phyloP scores from a whole-genome alignment of 192 early-diverging fungal species.

The Coemansia sp. region DNA sequence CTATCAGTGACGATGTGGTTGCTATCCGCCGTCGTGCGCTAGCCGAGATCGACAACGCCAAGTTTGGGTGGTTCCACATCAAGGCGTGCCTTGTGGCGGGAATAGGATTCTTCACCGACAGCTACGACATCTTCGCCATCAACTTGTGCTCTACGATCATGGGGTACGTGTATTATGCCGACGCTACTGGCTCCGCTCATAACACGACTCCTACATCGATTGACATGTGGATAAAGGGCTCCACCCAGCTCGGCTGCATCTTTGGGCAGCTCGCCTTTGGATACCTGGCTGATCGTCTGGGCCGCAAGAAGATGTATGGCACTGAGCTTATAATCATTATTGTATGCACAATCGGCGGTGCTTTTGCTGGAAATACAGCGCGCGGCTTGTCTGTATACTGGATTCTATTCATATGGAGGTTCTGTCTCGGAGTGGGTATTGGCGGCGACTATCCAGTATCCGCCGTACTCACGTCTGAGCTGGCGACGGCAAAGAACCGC shows the following conservation, averaged over 20 bases:
- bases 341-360: conserved; percentile 77
- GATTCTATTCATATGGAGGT: conserved; percentile 82
- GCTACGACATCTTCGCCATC: conserved; percentile 92
- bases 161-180: conserved; percentile 65
- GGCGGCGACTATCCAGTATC: conserved; percentile 95
- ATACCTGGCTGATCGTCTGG: conserved; percentile 81
- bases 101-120: conserved; percentile 88
- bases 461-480: conserved; percentile 92
- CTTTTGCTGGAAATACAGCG: conserved; percentile 66
- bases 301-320: conserved; percentile 92
- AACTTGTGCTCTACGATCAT: conserved; percentile 86
- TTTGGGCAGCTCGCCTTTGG: conserved; percentile 91
- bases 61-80: conserved; percentile 77
- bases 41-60: conserved; percentile 64
- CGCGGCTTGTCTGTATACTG: conserved; percentile 66
- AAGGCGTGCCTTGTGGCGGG: conserved; percentile 73
- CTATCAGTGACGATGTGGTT: neutral
- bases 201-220: conserved; percentile 63
- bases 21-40: conserved; percentile 34
- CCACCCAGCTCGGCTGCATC: conserved; percentile 85
- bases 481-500: conserved; percentile 74
- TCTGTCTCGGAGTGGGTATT: conserved; percentile 89
- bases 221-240: conserved; percentile 85
- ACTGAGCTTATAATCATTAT: conserved; percentile 90
- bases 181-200: conserved; percentile 24